Base-by-base conservation (phyloP, 345 rosid genomes). In the Acer saccharum region DNA sequence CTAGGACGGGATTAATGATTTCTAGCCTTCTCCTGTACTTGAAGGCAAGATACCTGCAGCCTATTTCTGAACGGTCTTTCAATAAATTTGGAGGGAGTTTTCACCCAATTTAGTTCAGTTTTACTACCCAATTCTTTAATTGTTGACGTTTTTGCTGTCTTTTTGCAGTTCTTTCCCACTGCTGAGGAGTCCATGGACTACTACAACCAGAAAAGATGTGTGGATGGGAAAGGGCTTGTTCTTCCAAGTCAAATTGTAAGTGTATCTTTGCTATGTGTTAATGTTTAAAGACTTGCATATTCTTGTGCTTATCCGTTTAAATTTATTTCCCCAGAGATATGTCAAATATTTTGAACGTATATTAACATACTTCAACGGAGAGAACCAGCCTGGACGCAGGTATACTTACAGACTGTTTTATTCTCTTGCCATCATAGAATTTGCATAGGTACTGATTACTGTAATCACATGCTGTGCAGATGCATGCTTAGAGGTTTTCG, bases 401-500 rank as follows among this genome's bases (percentile, higher is more conserved):
- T 89, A 85, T 84, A 67, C 43, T 73, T 64, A n/a, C 72, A 74
- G 46, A 13, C 75, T 6, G 39, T 64, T 60, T 68, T 55, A 80
- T 14, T 32, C 5, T 7, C 75, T 50, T 73, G 14, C 44, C 29
- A 61, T 39, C 46, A 74, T 66, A 23, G 52, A 46, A 55, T 82
- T 41, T 62, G 32, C 35, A n/a, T 71, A 73, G 50, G 70, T 46
- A 13, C 81, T 70, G 69, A 64, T n/a, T 11, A 67, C 66, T 67
- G 58, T 80, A 11, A 23, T 43, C 13, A 43, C 27, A 23, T 72
- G 64, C 80, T 71, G 43, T 85, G 13, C 81, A 93, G 97, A 85
- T 91, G 95, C 90, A 91, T 91, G 91, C 95, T 93, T 66, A 86
- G 97, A 78, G 97, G 95, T 71, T 93, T 93, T 76, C 91, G 97